phyloP scores from a whole-genome alignment of 2,329 filamentous ascomycete species.

The Trichophaea hybrida region DNA sequence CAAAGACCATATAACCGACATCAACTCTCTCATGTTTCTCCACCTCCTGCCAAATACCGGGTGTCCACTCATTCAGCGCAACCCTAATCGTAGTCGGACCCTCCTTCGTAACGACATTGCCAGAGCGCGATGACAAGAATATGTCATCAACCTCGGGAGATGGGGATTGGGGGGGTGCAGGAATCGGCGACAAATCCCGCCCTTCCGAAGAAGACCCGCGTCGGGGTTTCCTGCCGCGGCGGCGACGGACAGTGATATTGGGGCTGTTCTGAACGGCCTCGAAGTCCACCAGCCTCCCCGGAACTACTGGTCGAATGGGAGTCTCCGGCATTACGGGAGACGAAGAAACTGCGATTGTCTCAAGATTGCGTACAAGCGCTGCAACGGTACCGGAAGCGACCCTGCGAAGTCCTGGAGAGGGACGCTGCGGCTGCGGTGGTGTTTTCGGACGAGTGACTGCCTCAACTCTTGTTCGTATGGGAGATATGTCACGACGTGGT shows the following conservation, averaged over 20 bases:
- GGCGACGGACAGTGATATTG: neutral
- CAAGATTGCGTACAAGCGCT: neutral
- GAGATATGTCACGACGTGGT: neutral
- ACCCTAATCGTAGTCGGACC: neutral
- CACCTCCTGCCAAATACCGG: conserved; percentile 10
- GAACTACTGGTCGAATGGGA: neutral
- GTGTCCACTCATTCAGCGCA: neutral
- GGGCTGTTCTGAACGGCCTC: neutral
- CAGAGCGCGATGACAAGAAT: neutral
- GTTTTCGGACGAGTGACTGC: neutral
- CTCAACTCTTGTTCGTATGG: neutral
- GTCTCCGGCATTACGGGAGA: neutral
- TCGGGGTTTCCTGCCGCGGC: neutral
- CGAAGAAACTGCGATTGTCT: neutral
- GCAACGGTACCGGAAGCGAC: neutral
- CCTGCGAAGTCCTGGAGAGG: neutral
- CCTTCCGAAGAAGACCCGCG: neutral
- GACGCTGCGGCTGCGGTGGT: neutral
- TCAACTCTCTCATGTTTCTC: conserved; percentile 5
- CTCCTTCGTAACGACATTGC: neutral
- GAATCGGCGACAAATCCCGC: neutral
- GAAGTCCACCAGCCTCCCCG: neutral
- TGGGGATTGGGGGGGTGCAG: neutral
- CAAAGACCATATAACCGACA: conserved; percentile 7
- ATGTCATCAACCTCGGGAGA: too few relatives aligned